phyloP scores from a whole-genome alignment of 352 stramenopile genomes.

The Phytophthora megakarya region DNA sequence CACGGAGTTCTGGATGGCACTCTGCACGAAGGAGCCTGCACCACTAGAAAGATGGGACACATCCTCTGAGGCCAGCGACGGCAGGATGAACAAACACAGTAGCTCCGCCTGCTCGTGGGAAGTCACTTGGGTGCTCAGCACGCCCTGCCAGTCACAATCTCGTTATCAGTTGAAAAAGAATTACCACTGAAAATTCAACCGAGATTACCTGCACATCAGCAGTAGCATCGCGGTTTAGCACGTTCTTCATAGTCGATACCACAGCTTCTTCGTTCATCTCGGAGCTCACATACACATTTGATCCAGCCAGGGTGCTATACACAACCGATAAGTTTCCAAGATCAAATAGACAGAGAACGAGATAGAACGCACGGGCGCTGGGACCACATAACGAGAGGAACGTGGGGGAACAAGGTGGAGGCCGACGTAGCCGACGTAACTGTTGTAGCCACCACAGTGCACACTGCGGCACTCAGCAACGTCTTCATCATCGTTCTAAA shows the following conservation, averaged over 20 bases:
- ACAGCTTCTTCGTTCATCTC: conserved; percentile 51
- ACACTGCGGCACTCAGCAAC: conserved; percentile 36
- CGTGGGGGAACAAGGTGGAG: conserved; percentile 48
- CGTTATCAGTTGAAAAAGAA: background rate
- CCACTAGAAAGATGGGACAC: conserved; percentile 43
- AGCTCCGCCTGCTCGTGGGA: conserved; percentile 41
- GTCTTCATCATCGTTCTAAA: conserved; percentile 32
- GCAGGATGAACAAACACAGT: conserved; percentile 63
- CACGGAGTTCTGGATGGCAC: conserved; percentile 42
- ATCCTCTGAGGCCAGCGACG: conserved; percentile 48
- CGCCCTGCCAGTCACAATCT: conserved; percentile 32
- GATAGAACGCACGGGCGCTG: conserved; percentile 55
- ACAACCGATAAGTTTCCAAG: background rate
- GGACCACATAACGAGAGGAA: conserved; percentile 74
- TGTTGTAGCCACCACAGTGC: conserved; percentile 25
- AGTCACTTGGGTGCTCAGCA: conserved; percentile 37
- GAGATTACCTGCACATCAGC: conserved; percentile 46
- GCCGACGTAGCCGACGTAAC: conserved; percentile 19
- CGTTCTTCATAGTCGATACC: conserved; percentile 33
- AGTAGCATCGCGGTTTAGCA: conserved; percentile 32
- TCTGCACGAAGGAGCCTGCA: conserved; percentile 50
- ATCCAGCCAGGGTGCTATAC: conserved; percentile 49
- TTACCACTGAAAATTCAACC: background rate
- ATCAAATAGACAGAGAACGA: background rate
- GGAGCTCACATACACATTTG: conserved; percentile 53